These are phyloP conservation scores for California macrophylla DNA, from an alignment of 441 rosid genomes.

Conservation along the genomic window DNA sequence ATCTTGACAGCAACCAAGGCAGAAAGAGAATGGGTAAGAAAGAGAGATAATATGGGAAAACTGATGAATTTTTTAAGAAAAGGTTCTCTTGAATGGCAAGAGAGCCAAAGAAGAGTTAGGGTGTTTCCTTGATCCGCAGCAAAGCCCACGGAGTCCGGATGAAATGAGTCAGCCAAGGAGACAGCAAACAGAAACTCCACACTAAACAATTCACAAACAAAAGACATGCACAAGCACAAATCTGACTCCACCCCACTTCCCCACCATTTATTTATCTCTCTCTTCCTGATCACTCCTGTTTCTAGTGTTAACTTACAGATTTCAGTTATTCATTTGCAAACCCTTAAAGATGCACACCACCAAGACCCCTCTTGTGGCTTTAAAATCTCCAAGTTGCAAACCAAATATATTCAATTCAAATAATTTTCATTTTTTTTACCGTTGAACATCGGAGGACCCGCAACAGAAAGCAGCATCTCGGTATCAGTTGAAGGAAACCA, in stretches of 20 bases:
- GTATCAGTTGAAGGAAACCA: conserved; percentile 58
- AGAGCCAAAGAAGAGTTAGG: conserved; percentile 34
- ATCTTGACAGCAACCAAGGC: conserved; percentile 55
- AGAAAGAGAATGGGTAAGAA: conserved; percentile 23
- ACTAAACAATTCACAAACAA: conserved; percentile 38
- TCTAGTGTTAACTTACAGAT: conserved; percentile 1
- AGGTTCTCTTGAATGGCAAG: conserved; percentile 49
- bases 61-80: conserved; percentile 32
- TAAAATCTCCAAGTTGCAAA: conserved; percentile 45
- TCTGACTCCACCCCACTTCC: conserved; percentile 45
- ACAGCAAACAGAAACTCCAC: conserved; percentile 48
- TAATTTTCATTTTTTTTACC: conserved; percentile 24
- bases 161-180: conserved; percentile 47
- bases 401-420: conserved; percentile 33
- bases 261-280: conserved; percentile 28
- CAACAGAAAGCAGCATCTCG: conserved; percentile 83
- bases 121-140: conserved; percentile 56
- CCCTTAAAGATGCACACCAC: conserved; percentile 30
- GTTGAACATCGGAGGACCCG: conserved; percentile 55
- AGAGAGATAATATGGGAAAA: conserved; percentile 25
- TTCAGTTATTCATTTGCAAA: conserved; percentile 19
- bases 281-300: conserved; percentile 25
- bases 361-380: conserved; percentile 22
- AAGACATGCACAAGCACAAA: conserved; percentile 42
- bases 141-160: conserved; percentile 66